phyloP scores from a whole-genome alignment of 176 grass and related monocot species.

The Panicum miliaceum region DNA sequence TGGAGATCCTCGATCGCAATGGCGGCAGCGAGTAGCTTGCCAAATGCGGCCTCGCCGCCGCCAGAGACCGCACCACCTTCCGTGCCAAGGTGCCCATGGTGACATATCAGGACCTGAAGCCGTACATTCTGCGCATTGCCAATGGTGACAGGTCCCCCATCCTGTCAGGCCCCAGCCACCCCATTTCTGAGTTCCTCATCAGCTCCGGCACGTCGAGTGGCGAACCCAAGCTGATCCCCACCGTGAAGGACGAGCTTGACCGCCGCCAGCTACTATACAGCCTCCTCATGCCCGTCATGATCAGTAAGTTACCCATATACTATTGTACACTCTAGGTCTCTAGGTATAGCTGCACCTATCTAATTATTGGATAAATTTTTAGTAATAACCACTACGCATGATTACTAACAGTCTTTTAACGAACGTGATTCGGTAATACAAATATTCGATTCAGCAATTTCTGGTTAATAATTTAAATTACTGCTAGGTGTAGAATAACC shows the following conservation, averaged over 20 bases:
- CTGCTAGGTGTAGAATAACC: no score
- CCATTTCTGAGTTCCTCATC: not conserved
- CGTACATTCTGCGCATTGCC: conserved; percentile 60
- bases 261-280: conserved; percentile 54
- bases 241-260: conserved; percentile 46
- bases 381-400: no score
- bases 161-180: conserved; percentile 33
- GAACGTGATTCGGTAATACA: no score
- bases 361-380: no score
- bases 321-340: no score
- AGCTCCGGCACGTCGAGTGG: conserved; percentile 69
- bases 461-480: no score
- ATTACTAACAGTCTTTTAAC: no score
- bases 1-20: conserved; percentile 24
- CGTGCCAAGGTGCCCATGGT: conserved; percentile 54
- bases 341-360: no score
- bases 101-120: conserved; percentile 61
- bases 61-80: not conserved
- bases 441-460: no score
- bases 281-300: conserved; percentile 61
- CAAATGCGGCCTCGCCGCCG: no score
- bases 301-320: conserved; percentile 34
- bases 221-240: conserved; percentile 63
- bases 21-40: no score
- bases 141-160: conserved; percentile 55